A percentile compares a stretch with the other conserved stretches of the same genome.
phyloP scores from a whole-genome alignment of 192 early-diverging fungal genomes.

The Backusella mclennaniae region DNA sequence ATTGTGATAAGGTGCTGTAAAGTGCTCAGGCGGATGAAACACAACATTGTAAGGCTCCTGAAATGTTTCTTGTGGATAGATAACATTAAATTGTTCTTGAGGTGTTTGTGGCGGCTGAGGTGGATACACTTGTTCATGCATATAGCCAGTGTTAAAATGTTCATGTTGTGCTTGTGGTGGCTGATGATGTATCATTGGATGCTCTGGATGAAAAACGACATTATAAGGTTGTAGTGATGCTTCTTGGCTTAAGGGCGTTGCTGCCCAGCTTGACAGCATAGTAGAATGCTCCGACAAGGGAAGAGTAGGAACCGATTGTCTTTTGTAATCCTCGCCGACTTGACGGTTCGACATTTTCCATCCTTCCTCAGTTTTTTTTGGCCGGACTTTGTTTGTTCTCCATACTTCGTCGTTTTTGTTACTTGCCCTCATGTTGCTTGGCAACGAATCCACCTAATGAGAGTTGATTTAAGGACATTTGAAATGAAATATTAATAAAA shows the following conservation, averaged over 20 bases:
- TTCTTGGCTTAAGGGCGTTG: background rate
- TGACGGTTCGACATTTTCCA: slow-evolving; percentile 14
- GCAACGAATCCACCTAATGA: background rate
- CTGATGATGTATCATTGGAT: background rate
- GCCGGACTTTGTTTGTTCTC: slow-evolving; percentile 9
- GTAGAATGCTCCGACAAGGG: background rate
- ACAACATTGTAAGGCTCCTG: background rate
- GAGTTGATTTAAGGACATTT: background rate
- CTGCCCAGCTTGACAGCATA: background rate
- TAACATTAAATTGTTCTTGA: background rate
- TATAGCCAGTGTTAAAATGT: background rate
- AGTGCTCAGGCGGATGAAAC: background rate
- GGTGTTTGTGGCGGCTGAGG: background rate
- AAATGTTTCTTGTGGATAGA: background rate
- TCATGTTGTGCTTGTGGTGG: background rate
- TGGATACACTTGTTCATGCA: background rate
- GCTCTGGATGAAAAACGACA: background rate
- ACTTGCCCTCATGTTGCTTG: background rate
- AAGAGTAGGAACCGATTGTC: background rate
- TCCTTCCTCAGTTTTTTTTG: background rate
- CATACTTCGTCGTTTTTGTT: background rate
- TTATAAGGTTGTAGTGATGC: background rate
- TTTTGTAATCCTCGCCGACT: background rate
- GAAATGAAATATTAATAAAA: background rate
- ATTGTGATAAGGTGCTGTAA: background rate